Evolutionary conservation across 306 rosid genomes (phyloP).

Genomic region (Quercus agrifolia): DNA sequence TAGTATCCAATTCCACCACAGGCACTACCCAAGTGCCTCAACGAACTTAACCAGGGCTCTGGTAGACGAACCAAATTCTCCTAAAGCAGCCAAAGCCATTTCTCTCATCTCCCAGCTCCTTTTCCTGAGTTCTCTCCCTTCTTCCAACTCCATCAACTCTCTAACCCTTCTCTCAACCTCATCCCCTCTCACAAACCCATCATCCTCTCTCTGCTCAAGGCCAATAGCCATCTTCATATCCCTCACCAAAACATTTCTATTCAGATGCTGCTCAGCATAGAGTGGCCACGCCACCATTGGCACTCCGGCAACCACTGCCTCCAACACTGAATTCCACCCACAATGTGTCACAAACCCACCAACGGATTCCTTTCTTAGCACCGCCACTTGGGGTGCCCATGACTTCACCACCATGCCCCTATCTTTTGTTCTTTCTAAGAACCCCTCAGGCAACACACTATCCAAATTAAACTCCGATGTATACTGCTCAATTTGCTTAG

Average conservation of each 20-base stretch:
- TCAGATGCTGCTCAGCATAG: constrained; percentile 37
- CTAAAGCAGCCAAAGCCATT: constrained; percentile 14
- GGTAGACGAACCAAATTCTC: constrained; percentile 25
- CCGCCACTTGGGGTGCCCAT: constrained; percentile 37
- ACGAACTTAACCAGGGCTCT: constrained; percentile 10
- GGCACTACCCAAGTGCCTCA: background rate
- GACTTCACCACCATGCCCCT: constrained; percentile 37
- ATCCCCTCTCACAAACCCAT: constrained; percentile 30
- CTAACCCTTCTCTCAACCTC: constrained; percentile 25
- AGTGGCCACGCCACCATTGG: constrained; percentile 44
- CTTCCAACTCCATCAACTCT: constrained; percentile 36
- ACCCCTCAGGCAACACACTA: constrained; percentile 25
- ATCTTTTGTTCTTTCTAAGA: constrained; percentile 24
- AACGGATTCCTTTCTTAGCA: constrained; percentile 23
- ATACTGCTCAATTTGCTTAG: background rate
- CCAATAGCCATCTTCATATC: constrained; percentile 30
- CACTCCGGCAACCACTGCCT: constrained; percentile 31
- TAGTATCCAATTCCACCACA: no score
- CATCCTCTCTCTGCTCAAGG: constrained; percentile 29
- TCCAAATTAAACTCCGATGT: background rate
- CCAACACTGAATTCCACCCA: constrained; percentile 41
- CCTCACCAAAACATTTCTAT: constrained; percentile 24
- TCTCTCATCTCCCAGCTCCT: constrained; percentile 19
- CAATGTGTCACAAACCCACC: constrained; percentile 44
- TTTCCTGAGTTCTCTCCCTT: constrained; percentile 20